Conservation (phyloP, 2,329 filamentous ascomycete genomes). For the Xylaria sp. region DNA sequence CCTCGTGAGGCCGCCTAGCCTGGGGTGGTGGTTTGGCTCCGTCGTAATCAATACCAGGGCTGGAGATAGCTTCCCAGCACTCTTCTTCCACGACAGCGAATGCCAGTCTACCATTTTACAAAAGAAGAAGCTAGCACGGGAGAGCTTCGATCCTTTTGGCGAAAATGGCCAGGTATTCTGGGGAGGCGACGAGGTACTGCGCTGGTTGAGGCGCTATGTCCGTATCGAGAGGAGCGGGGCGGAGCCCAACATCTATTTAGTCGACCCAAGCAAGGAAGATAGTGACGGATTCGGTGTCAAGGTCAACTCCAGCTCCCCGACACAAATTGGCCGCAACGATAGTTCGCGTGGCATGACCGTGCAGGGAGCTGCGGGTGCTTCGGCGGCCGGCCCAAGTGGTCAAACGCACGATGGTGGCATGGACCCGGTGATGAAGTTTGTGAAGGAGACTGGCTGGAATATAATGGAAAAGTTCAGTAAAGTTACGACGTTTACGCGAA, state of each 20-base stretch:
- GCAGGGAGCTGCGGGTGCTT: slow-evolving; percentile 46
- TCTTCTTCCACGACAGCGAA: slow-evolving; percentile 98
- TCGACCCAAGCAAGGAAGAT: slow-evolving; percentile 87
- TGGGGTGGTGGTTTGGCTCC: slow-evolving; percentile 99
- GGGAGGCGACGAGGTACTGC: slow-evolving; percentile 93
- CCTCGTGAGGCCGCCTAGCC: slow-evolving; percentile 84
- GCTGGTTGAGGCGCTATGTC: slow-evolving; percentile 88
- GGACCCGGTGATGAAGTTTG: slow-evolving; percentile 90
- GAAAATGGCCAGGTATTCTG: slow-evolving; percentile 89
- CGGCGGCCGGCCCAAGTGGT: slow-evolving; percentile 46
- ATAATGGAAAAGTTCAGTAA: slow-evolving; percentile 96
- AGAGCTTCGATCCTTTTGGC: slow-evolving; percentile 89
- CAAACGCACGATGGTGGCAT: slow-evolving; percentile 70
- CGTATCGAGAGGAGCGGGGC: slow-evolving; percentile 81
- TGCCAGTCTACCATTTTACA: slow-evolving; percentile 95
- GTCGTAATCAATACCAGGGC: slow-evolving; percentile 89
- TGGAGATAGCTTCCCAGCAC: slow-evolving; percentile 90
- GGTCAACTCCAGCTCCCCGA: slow-evolving; percentile 54
- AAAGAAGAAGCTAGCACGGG: slow-evolving; percentile 81
- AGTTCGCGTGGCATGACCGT: slow-evolving; percentile 41
- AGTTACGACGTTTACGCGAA: slow-evolving; percentile 92
- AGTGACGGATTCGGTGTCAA: slow-evolving; percentile 77
- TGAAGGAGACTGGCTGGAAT: slow-evolving; percentile 96
- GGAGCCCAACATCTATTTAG: slow-evolving; percentile 88
- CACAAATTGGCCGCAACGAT: slow-evolving; percentile 50